phyloP scores from a whole-genome alignment of 805 yeast genomes.

The Phaffomyces thermotolerans region DNA sequence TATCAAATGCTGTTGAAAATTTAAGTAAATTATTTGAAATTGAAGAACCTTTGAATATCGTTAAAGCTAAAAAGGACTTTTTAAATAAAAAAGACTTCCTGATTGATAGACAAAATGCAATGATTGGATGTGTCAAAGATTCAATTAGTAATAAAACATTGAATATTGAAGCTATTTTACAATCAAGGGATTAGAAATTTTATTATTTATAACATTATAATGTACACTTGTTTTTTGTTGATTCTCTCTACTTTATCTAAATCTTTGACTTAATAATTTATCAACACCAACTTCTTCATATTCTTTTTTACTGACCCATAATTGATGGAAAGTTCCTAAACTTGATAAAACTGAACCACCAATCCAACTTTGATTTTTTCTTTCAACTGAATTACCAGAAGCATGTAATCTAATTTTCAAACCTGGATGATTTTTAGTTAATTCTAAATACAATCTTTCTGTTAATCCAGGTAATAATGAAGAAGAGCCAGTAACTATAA shows the following conservation, averaged over 20 bases:
- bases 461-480: conserved; percentile 76
- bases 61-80: conserved; percentile 30
- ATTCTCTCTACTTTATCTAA: conserved; percentile 48
- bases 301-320: conserved; percentile 87
- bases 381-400: conserved; percentile 68
- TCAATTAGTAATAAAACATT: conserved; percentile 3
- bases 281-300: conserved; percentile 86
- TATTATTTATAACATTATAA: neutral
- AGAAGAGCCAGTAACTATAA: conserved; percentile 79
- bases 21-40: conserved; percentile 51
- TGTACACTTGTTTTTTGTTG: neutral
- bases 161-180: neutral
- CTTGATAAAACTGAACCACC: conserved; percentile 88
- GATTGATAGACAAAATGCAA: conserved; percentile 29
- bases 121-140: conserved; percentile 28
- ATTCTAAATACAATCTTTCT: conserved; percentile 66
- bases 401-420: conserved; percentile 79
- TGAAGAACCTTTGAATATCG: conserved; percentile 29
- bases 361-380: conserved; percentile 80
- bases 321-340: conserved; percentile 88
- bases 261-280: conserved; percentile 70
- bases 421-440: conserved; percentile 69
- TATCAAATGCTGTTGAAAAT: conserved; percentile 62
- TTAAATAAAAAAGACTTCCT: conserved; percentile 30
- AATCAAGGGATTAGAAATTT: neutral